Base-by-base conservation (phyloP, 108 stramenopile genomes). In the Nitzschia palea region DNA sequence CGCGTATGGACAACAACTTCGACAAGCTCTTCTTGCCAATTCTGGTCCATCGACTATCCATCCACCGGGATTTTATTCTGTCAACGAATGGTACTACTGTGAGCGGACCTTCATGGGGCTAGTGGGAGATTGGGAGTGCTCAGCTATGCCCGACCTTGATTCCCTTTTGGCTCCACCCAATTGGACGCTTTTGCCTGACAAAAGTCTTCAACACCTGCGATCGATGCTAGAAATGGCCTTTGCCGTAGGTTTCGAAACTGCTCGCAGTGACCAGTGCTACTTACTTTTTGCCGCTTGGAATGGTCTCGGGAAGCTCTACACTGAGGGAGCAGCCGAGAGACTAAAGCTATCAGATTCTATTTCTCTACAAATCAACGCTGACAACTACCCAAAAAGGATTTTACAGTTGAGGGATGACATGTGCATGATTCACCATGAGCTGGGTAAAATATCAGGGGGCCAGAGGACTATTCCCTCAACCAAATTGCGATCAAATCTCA, bases 231-330 rank as follows among this genome's bases (percentile, higher is more conserved):
- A 78, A 28, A 31, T 14, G 18, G 65, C 69, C 8, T 80, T 93
- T 26, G 45, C 59, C 1, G 18, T 84, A 30, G 87, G 86, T 1
- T 83, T 90, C 42, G 37, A 57, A 31, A 68, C 80, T 34, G 79
- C 85, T 6, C 26, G 44, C 23, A 36, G 61, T 0, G 91, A 93
- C 70, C 59, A 70, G 28, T 76, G 87, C 32, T 75, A 86, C 55
- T 63, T 93, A 33, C 51, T 93, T 30, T 86, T 85, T 64, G 76
- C 88, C 8, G 69, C 88, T 14, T 93, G 91, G 91, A 88, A 85
- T 68, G 80, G 82, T 1, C 55, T 83, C 0, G 84, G 76, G 12
- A 84, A 88, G 50, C 47, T 80, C 12, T 22, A 29, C 43, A 25
- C 23, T 43, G 68, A 65, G 28, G 31, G 35, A 6, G n/a, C 18